Base-by-base conservation (phyloP, 345 rosid genomes). In the Aegle marmelos region DNA sequence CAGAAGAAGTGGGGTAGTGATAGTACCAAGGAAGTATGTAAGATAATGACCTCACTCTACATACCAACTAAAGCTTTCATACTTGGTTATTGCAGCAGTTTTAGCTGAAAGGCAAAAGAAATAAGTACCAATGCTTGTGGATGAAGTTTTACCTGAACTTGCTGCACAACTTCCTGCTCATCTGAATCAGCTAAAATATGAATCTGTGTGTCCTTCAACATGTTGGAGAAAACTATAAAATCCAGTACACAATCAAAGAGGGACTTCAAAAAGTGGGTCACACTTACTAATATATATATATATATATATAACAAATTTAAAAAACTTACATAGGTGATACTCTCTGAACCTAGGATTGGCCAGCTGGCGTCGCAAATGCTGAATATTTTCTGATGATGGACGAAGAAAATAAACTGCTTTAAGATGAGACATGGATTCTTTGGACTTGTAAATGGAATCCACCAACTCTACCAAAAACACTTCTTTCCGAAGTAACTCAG, bases 141-240 rank as follows among this genome's bases (percentile, higher is more conserved):
- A 48, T 65, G 48, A 68, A 73, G 74, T 66, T 24, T 76, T 81
- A 91, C 99, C 98, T 96, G 98, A 81, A 96, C 95, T 89, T 94
- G 99, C 76, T 91, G 95, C 59, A 90, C 99, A 84, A 84, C 93
- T 83, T 96, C 98, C n/a, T 89, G 97, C 79, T 94, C 99, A 80
- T 96, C 99, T 2, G 99, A 96, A 88, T 96, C 99, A 9, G 98
- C 99, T 83, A 96, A 82, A 77, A 90, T 84, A 86, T 96, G 99
- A 88, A 96, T 91, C 87, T 92, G 98, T 25, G 99, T 96, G 82
- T 96, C 99, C 87, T 94, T 96, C 86, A 96, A 87, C 79, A 96
- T 84, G 79, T 94, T 96, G 63, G 99, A 92, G 91, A 96, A 96
- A 90, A 92, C 99, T 96, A 89, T 80, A 82, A 70, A 66, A 76